These are phyloP conservation scores for Phytopythium chamaehyphon DNA, from an alignment of 352 stramenopile genomes.

Conservation along the genomic window DNA sequence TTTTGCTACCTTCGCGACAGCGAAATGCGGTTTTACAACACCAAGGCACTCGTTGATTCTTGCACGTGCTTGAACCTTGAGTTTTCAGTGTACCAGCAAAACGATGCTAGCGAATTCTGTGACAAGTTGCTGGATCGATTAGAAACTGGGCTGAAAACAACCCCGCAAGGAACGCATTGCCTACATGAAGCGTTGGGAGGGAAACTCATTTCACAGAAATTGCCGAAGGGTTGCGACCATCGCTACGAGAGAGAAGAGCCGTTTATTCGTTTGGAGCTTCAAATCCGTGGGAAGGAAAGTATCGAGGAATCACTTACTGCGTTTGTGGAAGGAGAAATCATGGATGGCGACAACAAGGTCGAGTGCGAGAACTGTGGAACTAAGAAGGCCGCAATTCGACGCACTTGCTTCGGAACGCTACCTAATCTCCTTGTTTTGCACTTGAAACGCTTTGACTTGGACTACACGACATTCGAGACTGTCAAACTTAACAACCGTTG, in stretches of 20 bases:
- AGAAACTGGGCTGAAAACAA: slow-evolving; percentile 93
- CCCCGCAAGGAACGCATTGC: slow-evolving; percentile 73
- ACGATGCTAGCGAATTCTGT: slow-evolving; percentile 99
- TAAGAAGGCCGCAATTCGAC: slow-evolving; percentile 96
- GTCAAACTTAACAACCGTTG: slow-evolving; percentile 99
- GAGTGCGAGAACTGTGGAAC: slow-evolving; percentile 97
- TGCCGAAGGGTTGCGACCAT: slow-evolving; percentile 87
- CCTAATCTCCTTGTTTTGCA: slow-evolving; percentile 98
- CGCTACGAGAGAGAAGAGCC: slow-evolving; percentile 96
- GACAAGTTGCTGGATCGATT: slow-evolving; percentile 98
- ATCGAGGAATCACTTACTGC: slow-evolving; percentile 96
- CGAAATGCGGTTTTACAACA: slow-evolving; percentile 83
- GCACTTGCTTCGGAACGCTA: slow-evolving; percentile 93
- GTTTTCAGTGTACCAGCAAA: slow-evolving; percentile 98
- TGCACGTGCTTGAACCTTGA: slow-evolving; percentile 89
- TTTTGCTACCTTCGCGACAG: slow-evolving; percentile 87
- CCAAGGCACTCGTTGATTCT: slow-evolving; percentile 86
- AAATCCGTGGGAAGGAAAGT: slow-evolving; percentile 97
- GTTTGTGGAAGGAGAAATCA: slow-evolving; percentile 99
- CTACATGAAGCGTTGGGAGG: slow-evolving; percentile 71
- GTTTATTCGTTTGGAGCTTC: slow-evolving; percentile 96
- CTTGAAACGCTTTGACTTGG: slow-evolving; percentile 99
- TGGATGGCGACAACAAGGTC: slow-evolving; percentile 99
- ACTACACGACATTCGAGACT: slow-evolving; percentile 99
- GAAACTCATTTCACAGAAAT: slow-evolving; percentile 87